A percentile compares a stretch with the other conserved stretches of the same genome.
phyloP scores from a whole-genome alignment of 164 flowering plant species.

The Kingdonia uniflora region DNA sequence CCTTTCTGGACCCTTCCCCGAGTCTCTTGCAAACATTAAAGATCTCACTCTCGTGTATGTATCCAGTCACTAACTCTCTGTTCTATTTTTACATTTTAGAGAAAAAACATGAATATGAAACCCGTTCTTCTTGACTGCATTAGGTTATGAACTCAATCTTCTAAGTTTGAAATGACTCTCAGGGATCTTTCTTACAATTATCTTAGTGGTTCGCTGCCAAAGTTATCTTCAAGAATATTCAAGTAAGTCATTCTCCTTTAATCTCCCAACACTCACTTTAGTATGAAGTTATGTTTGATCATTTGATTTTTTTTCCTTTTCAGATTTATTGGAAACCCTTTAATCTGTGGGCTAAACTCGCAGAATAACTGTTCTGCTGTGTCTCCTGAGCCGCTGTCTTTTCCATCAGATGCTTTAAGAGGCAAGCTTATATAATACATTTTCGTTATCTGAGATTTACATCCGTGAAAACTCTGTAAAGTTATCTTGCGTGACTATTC shows the following conservation, averaged over 20 bases:
- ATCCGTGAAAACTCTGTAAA: neutral
- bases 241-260: constrained; percentile 40
- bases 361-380: constrained; percentile 59
- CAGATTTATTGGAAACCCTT: constrained; percentile 81
- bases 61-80: constrained; percentile 5
- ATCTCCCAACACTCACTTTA: neutral
- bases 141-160: constrained; percentile 1
- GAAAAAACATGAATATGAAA: neutral
- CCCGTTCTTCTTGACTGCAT: neutral
- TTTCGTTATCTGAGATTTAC: neutral
- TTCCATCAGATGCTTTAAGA: constrained; percentile 52
- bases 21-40: constrained; percentile 47
- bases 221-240: constrained; percentile 81
- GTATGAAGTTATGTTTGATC: neutral
- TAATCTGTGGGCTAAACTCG: constrained; percentile 55
- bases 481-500: constrained; percentile 3
- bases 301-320: neutral
- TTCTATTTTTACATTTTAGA: neutral
- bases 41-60: constrained; percentile 88
- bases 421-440: constrained; percentile 26
- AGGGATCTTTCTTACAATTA: constrained; percentile 94
- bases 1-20: constrained; percentile 70
- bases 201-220: constrained; percentile 85
- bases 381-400: constrained; percentile 64
- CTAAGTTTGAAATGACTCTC: constrained; percentile 8